Evolutionary conservation across 139 green algal species (phyloP).

Genomic region (Chlorella sp.): DNA sequence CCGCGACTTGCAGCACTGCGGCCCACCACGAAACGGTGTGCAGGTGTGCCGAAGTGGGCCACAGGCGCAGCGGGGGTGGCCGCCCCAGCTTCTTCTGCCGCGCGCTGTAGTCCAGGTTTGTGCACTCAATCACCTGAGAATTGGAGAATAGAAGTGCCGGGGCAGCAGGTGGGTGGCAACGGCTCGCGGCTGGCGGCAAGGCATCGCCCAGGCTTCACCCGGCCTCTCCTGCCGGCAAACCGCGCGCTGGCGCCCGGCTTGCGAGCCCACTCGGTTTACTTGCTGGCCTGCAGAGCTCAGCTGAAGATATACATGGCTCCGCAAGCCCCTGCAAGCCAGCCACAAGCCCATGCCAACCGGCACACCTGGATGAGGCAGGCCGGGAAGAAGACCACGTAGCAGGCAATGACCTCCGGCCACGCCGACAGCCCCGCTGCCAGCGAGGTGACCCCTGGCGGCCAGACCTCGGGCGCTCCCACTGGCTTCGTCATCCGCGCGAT

Average conservation of each 20-base stretch:
- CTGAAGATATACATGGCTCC: no score
- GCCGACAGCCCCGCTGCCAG: not conserved
- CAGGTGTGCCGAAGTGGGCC: not conserved
- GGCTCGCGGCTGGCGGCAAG: no score
- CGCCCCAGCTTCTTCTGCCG: not conserved
- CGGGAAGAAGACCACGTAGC: not conserved
- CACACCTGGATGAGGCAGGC: not conserved
- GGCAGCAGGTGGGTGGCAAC: no score
- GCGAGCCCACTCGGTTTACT: no score
- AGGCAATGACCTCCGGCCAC: not conserved
- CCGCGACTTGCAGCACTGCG: not conserved
- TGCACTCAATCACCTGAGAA: not conserved
- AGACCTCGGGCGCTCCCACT: not conserved
- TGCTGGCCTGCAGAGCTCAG: no score
- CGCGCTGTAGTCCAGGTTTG: not conserved
- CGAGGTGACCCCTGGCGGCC: not conserved
- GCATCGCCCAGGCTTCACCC: no score
- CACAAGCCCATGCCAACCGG: not conserved
- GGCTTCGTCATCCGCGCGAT: not conserved
- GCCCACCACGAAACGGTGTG: slow-evolving; percentile 1
- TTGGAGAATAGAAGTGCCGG: no score
- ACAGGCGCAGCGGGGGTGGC: not conserved
- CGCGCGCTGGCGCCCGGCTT: no score
- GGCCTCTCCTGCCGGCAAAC: no score
- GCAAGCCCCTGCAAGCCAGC: not conserved